Evolutionary conservation across 805 yeast species (phyloP).

Genomic region (Candida maris): DNA sequence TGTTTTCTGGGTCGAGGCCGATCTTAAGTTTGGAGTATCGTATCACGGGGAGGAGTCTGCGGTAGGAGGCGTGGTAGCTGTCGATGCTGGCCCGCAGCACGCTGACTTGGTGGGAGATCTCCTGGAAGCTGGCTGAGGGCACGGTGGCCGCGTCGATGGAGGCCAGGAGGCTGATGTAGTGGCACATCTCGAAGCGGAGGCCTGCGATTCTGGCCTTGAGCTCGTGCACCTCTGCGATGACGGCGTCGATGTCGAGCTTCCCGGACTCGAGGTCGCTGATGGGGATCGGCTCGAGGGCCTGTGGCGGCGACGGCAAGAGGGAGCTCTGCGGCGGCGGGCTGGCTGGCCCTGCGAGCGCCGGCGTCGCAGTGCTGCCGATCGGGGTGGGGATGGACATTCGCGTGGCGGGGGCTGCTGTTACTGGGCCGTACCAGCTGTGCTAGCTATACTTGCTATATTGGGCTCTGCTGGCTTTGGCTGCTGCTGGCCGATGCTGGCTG

Average conservation of each 20-base stretch:
- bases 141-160: constrained; percentile 42
- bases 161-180: constrained; percentile 33
- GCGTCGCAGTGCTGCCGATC: constrained; percentile 16
- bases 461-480: too few species aligned
- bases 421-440: too few species aligned
- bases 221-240: constrained; percentile 35
- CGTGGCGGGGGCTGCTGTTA: too few species aligned
- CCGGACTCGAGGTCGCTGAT: constrained; percentile 41
- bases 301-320: constrained; percentile 6
- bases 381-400: constrained; percentile 19
- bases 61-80: constrained; percentile 42
- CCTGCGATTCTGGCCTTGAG: constrained; percentile 29
- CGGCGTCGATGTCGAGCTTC: constrained; percentile 31
- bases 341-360: constrained; percentile 9
- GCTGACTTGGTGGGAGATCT: constrained; percentile 34
- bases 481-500: too few species aligned
- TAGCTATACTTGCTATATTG: too few species aligned
- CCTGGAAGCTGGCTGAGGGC: constrained; percentile 39
- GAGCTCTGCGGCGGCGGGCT: constrained; percentile 3
- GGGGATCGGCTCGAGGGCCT: constrained; percentile 24
- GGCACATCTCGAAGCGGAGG: constrained; percentile 39
- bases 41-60: constrained; percentile 45
- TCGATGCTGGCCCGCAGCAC: constrained; percentile 37
- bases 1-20: constrained; percentile 48
- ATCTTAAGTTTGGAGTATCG: constrained; percentile 47